phyloP scores from a whole-genome alignment of 441 rosid genomes.

The Eutrema salsugineum region DNA sequence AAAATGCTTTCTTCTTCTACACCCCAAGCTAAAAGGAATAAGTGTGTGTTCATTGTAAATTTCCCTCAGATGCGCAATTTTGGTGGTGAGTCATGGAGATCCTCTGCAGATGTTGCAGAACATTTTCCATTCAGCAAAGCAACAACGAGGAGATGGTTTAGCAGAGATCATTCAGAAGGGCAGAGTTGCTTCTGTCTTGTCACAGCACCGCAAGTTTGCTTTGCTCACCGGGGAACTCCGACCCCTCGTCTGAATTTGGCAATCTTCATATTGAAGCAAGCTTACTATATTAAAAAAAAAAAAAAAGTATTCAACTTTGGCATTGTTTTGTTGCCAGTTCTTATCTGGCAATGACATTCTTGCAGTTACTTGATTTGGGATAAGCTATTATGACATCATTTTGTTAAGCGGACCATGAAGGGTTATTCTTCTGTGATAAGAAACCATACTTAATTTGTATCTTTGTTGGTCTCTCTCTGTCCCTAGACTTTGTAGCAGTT shows the following conservation, averaged over 20 bases:
- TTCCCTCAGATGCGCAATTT: conserved; percentile 20
- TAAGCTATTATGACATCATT: neutral
- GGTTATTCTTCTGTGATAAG: conserved; percentile 7
- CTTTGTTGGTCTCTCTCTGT: no score
- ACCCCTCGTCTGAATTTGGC: conserved; percentile 35
- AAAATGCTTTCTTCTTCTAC: neutral
- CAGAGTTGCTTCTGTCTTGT: conserved; percentile 51
- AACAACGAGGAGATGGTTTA: conserved; percentile 28
- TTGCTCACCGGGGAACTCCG: conserved; percentile 83
- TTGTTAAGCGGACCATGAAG: conserved; percentile 8
- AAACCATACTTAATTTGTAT: conserved; percentile 6
- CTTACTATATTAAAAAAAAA: no score
- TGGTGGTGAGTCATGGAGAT: conserved; percentile 91
- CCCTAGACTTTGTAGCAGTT: neutral
- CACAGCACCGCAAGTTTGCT: conserved; percentile 75
- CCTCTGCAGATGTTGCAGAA: conserved; percentile 91
- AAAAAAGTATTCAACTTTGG: neutral
- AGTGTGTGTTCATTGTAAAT: neutral
- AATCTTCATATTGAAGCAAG: neutral
- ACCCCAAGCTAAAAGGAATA: neutral
- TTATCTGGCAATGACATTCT: no score
- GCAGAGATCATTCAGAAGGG: conserved; percentile 44
- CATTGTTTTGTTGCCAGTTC: neutral
- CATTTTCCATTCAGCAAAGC: conserved; percentile 41
- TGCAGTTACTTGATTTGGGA: no score